phyloP scores from a whole-genome alignment of 805 yeast species.

The Cyberlindnera veronae region DNA sequence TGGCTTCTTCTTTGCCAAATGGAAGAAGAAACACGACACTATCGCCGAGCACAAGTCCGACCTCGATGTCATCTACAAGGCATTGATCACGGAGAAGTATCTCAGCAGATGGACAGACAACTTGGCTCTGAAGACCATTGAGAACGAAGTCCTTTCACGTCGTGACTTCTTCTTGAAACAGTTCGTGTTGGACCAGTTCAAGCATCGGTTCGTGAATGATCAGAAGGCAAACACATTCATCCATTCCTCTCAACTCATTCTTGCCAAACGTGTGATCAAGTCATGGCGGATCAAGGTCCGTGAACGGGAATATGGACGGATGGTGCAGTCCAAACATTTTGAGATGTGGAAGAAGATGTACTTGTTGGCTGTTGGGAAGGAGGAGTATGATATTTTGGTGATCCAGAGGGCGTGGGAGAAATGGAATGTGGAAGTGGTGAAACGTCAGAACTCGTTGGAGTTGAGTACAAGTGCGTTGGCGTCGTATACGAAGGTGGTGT shows the following conservation, averaged over 20 bases:
- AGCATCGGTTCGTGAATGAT: conserved; percentile 9
- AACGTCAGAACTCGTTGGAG: conserved; percentile 10
- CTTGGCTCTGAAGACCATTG: conserved; percentile 6
- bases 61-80: conserved; percentile 2
- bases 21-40: conserved; percentile 13
- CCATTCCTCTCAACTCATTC: not conserved
- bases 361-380: not conserved
- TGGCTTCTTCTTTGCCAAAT: conserved; percentile 26
- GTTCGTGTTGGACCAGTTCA: conserved; percentile 19
- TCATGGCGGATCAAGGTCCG: conserved; percentile 14
- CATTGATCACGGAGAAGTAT: conserved; percentile 1
- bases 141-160: conserved; percentile 5
- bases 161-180: conserved; percentile 12
- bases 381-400: conserved; percentile 1
- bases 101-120: conserved; percentile 11
- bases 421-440: conserved; percentile 10
- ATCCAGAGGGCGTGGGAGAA: conserved; percentile 3
- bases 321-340: not conserved
- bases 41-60: not conserved
- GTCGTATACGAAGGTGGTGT: conserved; percentile 18
- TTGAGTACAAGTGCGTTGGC: conserved; percentile 14
- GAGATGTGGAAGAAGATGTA: conserved; percentile 12
- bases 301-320: conserved; percentile 1
- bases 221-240: conserved; percentile 4
- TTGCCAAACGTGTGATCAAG: not conserved